A percentile compares a stretch with the other conserved stretches of the same genome.
Conservation (phyloP, 192 early-diverging fungal species). For the Jimgerdemannia flammicorona region DNA sequence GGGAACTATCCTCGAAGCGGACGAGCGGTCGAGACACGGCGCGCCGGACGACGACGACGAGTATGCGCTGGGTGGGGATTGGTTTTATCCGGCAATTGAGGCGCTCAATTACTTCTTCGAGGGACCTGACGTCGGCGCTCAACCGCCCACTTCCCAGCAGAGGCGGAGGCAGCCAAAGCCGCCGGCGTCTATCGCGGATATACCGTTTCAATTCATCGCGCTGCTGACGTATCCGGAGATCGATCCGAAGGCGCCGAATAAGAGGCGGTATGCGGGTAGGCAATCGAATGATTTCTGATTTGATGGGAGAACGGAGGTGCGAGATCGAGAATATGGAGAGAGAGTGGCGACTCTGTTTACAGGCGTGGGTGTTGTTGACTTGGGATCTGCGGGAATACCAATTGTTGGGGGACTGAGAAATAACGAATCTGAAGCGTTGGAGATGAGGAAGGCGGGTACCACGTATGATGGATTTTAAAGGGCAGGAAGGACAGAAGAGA, state of each 20-base stretch:
- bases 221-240: conserved; percentile 44
- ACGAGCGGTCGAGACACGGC: background rate
- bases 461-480: too few relatives aligned
- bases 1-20: background rate
- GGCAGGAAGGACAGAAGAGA: too few relatives aligned
- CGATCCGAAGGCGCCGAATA: conserved; percentile 16
- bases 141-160: background rate
- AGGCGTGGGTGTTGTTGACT: too few relatives aligned
- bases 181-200: conserved; percentile 34
- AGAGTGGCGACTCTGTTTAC: conserved; percentile 6
- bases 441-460: too few relatives aligned
- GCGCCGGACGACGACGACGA: background rate
- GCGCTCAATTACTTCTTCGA: conserved; percentile 17
- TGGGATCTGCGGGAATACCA: too few relatives aligned
- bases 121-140: conserved; percentile 2
- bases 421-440: too few relatives aligned
- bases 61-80: background rate
- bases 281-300: background rate
- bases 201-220: conserved; percentile 46
- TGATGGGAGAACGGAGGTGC: background rate
- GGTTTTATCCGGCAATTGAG: conserved; percentile 7
- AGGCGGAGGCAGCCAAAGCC: conserved; percentile 3
- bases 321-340: conserved; percentile 16
- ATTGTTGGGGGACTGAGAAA: too few relatives aligned
- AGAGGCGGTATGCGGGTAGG: background rate